phyloP scores from a whole-genome alignment of 2,329 filamentous ascomycete genomes.

The Claviceps sp. region DNA sequence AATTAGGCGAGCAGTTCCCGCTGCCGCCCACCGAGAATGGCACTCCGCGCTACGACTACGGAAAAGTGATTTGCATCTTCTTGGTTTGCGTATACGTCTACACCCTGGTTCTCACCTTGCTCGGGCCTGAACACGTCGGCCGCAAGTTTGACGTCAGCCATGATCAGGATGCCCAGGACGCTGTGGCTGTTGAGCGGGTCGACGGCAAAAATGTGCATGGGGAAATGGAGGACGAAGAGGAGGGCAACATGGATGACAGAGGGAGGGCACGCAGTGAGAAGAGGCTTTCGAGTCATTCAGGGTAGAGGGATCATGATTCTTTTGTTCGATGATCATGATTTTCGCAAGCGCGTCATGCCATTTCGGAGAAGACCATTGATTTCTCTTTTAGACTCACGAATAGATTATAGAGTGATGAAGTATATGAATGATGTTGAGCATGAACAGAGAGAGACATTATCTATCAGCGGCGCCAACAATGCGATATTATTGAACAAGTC shows the following conservation, averaged over 20 bases:
- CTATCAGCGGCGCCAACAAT: too few relatives aligned
- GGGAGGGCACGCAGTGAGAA: neutral
- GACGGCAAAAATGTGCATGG: slow-evolving; percentile 3
- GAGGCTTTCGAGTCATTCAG: too few relatives aligned
- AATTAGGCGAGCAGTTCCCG: slow-evolving; percentile 61
- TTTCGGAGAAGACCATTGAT: too few relatives aligned
- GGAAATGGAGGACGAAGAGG: neutral
- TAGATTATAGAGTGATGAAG: too few relatives aligned
- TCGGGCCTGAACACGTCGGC: slow-evolving; percentile 44
- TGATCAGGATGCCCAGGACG: slow-evolving; percentile 34
- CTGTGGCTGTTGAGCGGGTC: slow-evolving; percentile 26
- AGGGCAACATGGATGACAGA: neutral
- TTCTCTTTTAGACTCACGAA: too few relatives aligned
- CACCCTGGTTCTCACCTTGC: slow-evolving; percentile 45
- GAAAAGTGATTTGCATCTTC: slow-evolving; percentile 79
- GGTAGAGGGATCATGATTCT: neutral
- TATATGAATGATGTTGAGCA: too few relatives aligned
- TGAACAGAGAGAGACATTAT: too few relatives aligned
- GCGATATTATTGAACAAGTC: too few relatives aligned
- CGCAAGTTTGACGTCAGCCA: slow-evolving; percentile 37
- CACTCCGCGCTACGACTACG: slow-evolving; percentile 53
- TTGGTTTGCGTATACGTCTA: slow-evolving; percentile 69
- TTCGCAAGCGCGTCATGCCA: too few relatives aligned
- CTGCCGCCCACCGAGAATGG: slow-evolving; percentile 41
- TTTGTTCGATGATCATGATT: too few relatives aligned